Percentiles rank a stretch among this genome's conserved stretches.
Evolutionary conservation across 2,329 filamentous ascomycete genomes (phyloP).

Genomic region (Hypoxylon sp.): DNA sequence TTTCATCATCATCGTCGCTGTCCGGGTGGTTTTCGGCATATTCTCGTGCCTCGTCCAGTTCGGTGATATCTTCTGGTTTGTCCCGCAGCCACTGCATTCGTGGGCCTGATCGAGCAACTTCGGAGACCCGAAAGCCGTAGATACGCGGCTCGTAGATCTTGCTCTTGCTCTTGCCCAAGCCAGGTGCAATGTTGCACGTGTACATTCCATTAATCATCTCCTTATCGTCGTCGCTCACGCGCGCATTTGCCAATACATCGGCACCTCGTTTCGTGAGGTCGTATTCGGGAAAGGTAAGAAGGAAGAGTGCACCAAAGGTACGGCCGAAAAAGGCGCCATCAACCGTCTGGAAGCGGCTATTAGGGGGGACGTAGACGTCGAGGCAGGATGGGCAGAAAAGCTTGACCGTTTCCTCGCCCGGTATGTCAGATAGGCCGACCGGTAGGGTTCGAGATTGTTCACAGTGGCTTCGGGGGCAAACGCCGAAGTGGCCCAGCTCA

Average conservation of each 20-base stretch:
- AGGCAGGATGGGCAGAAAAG: slow-evolving; percentile 97
- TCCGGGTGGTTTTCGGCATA: slow-evolving; percentile 66
- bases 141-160: slow-evolving; percentile 96
- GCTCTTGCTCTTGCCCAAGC: slow-evolving; percentile 78
- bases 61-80: slow-evolving; percentile 81
- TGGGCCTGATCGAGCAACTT: slow-evolving; percentile 88
- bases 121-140: slow-evolving; percentile 95
- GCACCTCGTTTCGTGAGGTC: slow-evolving; percentile 81
- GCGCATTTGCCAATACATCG: slow-evolving; percentile 63
- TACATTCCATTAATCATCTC: slow-evolving; percentile 85
- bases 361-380: slow-evolving; percentile 96
- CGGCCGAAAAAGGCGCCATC: slow-evolving; percentile 98
- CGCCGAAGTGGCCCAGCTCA: slow-evolving; percentile 94
- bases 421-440: slow-evolving; percentile 92
- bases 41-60: slow-evolving; percentile 81
- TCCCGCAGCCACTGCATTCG: slow-evolving; percentile 97
- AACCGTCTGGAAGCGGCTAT: slow-evolving; percentile 96
- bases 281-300: slow-evolving; percentile 98
- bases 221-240: slow-evolving; percentile 58
- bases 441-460: slow-evolving; percentile 90
- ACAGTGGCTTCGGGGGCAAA: slow-evolving; percentile 94
- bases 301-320: slow-evolving; percentile 95
- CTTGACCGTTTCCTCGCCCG: slow-evolving; percentile 97
- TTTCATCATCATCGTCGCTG: slow-evolving; percentile 68
- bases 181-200: slow-evolving; percentile 87